These are phyloP conservation scores for Posidonia oceanica DNA, from an alignment of 116 monocot genomes.

Conservation along the genomic window DNA sequence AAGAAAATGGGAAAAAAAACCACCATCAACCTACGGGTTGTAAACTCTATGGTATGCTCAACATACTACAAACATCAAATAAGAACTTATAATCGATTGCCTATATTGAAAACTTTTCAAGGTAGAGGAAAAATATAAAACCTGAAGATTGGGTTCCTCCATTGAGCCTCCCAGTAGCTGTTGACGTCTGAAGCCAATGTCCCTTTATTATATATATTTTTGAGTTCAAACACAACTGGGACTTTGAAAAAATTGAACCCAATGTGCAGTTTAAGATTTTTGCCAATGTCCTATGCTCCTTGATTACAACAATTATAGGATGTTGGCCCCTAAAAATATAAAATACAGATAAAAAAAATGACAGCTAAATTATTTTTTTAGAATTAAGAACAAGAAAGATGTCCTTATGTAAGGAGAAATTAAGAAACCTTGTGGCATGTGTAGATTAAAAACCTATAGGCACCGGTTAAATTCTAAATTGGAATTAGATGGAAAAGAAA, in stretches of 20 bases:
- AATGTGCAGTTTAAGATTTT: constrained; percentile 88
- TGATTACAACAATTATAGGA: constrained; percentile 83
- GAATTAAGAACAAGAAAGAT: too few relatives aligned
- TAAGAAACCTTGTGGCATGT: too few relatives aligned
- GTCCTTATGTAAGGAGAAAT: too few relatives aligned
- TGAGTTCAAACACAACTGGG: constrained; percentile 55
- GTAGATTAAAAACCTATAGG: too few relatives aligned
- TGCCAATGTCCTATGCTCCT: constrained; percentile 84
- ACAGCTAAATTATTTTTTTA: too few relatives aligned
- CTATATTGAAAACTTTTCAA: neutral
- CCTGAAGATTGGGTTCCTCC: constrained; percentile 99
- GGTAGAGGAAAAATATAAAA: constrained; percentile 11
- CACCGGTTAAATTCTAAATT: too few relatives aligned
- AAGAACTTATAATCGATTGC: neutral
- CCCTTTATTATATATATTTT: constrained; percentile 85
- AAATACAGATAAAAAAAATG: too few relatives aligned
- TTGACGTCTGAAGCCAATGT: constrained; percentile 95
- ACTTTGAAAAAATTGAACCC: constrained; percentile 81
- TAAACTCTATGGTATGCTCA: constrained; percentile 66
- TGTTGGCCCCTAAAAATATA: constrained; percentile 47
- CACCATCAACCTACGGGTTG: constrained; percentile 8
- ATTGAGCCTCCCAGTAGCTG: constrained; percentile 92
- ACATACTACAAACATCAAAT: constrained; percentile 51
- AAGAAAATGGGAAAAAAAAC: too few relatives aligned
- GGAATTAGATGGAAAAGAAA: too few relatives aligned